A percentile compares a stretch with the other conserved stretches of the same genome.
Evolutionary conservation across 1,139 yeast species (phyloP).

Genomic region (Diutina scorzettiae): DNA sequence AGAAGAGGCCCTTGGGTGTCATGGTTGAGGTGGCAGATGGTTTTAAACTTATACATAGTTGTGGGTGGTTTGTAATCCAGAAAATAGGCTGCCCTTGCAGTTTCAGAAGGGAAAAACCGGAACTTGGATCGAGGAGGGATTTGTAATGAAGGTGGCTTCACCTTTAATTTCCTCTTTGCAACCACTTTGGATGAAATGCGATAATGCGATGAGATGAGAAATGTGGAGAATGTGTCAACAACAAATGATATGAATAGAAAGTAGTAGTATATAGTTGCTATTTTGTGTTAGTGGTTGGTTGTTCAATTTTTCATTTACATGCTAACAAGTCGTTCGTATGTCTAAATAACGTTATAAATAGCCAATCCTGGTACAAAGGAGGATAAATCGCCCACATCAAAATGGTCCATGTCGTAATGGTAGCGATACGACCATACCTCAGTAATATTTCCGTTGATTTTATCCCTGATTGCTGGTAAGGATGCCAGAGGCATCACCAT

Average conservation of each 20-base stretch:
- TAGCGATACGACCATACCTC: constrained; percentile 30
- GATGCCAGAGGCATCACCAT: constrained; percentile 42
- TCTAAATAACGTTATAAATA: constrained; percentile 26
- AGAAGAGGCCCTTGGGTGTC: constrained; percentile 53
- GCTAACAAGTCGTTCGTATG: too few relatives aligned
- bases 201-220: constrained; percentile 1
- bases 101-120: constrained; percentile 1
- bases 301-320: too few relatives aligned
- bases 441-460: constrained; percentile 12
- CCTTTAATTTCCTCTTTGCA: not conserved
- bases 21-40: constrained; percentile 44
- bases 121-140: not conserved
- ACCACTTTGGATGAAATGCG: not conserved
- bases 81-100: not conserved
- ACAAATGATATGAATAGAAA: too few relatives aligned
- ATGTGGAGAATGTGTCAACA: too few relatives aligned
- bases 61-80: not conserved
- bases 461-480: constrained; percentile 16
- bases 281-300: too few relatives aligned
- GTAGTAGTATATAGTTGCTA: too few relatives aligned
- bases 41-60: constrained; percentile 26
- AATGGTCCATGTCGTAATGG: constrained; percentile 60
- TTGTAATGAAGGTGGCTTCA: not conserved
- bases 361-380: constrained; percentile 52
- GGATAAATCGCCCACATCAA: constrained; percentile 34